Conservation (phyloP, 2,329 filamentous ascomycete species). For the Diaporthe sp. region DNA sequence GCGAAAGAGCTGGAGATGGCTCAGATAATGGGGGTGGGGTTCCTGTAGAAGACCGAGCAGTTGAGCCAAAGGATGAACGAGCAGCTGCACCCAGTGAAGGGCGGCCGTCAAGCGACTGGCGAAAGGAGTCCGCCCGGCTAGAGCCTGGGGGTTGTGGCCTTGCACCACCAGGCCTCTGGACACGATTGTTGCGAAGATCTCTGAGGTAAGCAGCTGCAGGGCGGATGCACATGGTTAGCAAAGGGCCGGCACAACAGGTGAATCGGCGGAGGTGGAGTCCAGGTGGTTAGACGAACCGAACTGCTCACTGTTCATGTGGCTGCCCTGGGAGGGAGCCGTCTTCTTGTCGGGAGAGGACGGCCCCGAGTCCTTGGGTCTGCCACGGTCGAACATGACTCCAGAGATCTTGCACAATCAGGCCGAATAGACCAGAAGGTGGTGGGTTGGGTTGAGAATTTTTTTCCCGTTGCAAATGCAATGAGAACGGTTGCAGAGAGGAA, state of each 20-base stretch:
- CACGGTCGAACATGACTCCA: slow-evolving; percentile 51
- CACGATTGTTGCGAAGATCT: slow-evolving; percentile 77
- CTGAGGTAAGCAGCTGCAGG: slow-evolving; percentile 77
- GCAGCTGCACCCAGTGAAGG: slow-evolving; percentile 48
- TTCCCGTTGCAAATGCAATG: slow-evolving; percentile 43
- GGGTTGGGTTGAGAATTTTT: slow-evolving; percentile 28
- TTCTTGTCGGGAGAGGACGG: slow-evolving; percentile 58
- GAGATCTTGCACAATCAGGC: slow-evolving; percentile 43
- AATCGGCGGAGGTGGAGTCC: slow-evolving; percentile 35
- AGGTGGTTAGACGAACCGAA: slow-evolving; percentile 66
- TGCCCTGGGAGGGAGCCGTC: slow-evolving; percentile 72
- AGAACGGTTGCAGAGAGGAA: slow-evolving; percentile 37
- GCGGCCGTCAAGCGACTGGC: slow-evolving; percentile 50
- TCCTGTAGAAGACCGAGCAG: slow-evolving; percentile 48
- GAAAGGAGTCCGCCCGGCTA: slow-evolving; percentile 50
- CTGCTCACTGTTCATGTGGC: slow-evolving; percentile 77
- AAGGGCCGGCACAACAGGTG: slow-evolving; percentile 10
- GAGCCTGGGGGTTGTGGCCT: slow-evolving; percentile 68
- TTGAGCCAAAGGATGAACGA: slow-evolving; percentile 53
- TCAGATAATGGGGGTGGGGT: slow-evolving; percentile 43
- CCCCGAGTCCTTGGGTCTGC: slow-evolving; percentile 52
- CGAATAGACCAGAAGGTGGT: slow-evolving; percentile 42
- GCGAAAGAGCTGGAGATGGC: slow-evolving; percentile 44
- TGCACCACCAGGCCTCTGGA: slow-evolving; percentile 78
- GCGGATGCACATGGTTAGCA: slow-evolving; percentile 42